Percentiles rank a stretch among this genome's conserved stretches.
phyloP scores from a whole-genome alignment of 768 basidiomycete species.

The Suillus bovinus region DNA sequence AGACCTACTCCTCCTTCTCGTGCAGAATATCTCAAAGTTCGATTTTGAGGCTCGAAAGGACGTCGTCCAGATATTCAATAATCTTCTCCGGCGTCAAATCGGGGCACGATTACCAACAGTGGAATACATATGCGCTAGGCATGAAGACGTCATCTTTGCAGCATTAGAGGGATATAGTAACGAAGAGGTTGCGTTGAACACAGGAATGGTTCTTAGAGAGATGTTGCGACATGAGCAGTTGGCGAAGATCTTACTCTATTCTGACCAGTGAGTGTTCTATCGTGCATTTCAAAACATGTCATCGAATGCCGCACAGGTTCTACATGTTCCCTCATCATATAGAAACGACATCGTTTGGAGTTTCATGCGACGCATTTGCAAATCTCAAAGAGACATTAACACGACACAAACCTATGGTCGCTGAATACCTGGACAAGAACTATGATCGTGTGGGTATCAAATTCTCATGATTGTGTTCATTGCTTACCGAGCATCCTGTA shows the following conservation, averaged over 20 bases:
- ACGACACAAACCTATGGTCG: constrained; percentile 97
- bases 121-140: constrained; percentile 83
- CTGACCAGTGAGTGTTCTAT: constrained; percentile 77
- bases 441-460: constrained; percentile 78
- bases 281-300: constrained; percentile 1
- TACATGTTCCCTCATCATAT: constrained; percentile 97
- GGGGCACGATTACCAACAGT: constrained; percentile 95
- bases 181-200: constrained; percentile 95
- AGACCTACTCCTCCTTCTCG: constrained; percentile 79
- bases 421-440: constrained; percentile 94
- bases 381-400: constrained; percentile 98
- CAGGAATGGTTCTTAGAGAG: constrained; percentile 96
- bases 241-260: constrained; percentile 86
- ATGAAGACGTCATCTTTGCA: constrained; percentile 76
- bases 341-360: constrained; percentile 96
- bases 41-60: constrained; percentile 94
- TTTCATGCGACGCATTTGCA: constrained; percentile 96
- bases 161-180: constrained; percentile 92
- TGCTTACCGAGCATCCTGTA: neutral
- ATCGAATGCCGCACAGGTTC: constrained; percentile 54
- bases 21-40: constrained; percentile 80
- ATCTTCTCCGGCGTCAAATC: constrained; percentile 87
- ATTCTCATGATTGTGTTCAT: neutral
- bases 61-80: constrained; percentile 86
- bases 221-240: constrained; percentile 94